Conservation (phyloP, 2,329 filamentous ascomycete species). For the Fusarium anthophilum region DNA sequence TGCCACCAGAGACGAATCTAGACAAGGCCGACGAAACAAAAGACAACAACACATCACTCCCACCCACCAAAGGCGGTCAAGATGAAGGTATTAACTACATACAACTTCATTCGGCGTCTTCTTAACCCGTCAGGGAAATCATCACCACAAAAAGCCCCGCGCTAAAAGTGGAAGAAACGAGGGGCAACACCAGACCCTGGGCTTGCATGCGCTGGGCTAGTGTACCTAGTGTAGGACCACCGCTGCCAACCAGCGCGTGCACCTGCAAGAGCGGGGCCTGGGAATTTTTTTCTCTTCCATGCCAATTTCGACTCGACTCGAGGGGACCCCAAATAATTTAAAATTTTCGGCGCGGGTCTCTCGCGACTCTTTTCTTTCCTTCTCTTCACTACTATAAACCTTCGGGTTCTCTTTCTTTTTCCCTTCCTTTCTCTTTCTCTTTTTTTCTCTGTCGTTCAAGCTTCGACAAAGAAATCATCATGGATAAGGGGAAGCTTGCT, state of each 20-base stretch:
- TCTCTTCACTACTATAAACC: constrained; percentile 33
- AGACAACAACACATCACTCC: not conserved
- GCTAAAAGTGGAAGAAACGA: constrained; percentile 34
- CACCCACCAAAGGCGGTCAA: constrained; percentile 7
- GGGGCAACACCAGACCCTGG: constrained; percentile 31
- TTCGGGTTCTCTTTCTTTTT: constrained; percentile 30
- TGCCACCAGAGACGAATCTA: not conserved
- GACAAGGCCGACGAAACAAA: not conserved
- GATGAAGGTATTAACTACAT: not conserved
- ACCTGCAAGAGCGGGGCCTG: constrained; percentile 34
- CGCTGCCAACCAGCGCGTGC: constrained; percentile 10
- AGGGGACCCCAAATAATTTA: constrained; percentile 30
- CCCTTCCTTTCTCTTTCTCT: constrained; percentile 9
- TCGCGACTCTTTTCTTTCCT: constrained; percentile 24
- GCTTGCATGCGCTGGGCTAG: not conserved
- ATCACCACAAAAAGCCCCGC: constrained; percentile 36
- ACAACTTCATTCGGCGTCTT: not conserved
- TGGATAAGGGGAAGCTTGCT: constrained; percentile 77
- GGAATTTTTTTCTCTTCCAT: constrained; percentile 23
- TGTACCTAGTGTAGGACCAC: not conserved
- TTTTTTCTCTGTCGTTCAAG: constrained; percentile 36
- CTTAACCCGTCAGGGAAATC: constrained; percentile 18
- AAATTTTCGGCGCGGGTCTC: constrained; percentile 38
- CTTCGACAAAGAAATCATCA: constrained; percentile 42
- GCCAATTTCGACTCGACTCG: constrained; percentile 31